Evolutionary conservation across 768 basidiomycete genomes (phyloP).

Genomic region (Tulasnella sp.): DNA sequence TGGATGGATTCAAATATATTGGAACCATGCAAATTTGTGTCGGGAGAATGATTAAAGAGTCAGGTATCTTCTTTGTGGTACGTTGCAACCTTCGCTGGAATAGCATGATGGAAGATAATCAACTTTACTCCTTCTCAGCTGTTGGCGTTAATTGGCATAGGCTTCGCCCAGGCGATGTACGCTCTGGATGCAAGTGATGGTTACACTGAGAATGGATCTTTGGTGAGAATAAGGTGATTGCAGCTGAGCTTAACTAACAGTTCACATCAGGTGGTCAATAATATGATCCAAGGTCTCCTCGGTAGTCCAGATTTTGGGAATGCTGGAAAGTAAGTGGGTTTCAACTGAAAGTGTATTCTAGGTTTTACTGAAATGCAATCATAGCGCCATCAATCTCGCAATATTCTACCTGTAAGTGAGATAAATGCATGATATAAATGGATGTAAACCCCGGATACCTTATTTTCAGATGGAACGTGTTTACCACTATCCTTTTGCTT

Average conservation of each 20-base stretch:
- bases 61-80: constrained; percentile 82
- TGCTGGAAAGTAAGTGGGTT: constrained; percentile 29
- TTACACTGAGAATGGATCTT: constrained; percentile 37
- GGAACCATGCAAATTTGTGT: constrained; percentile 93
- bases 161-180: constrained; percentile 77
- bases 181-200: constrained; percentile 80
- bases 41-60: constrained; percentile 84
- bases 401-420: too few relatives aligned
- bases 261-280: constrained; percentile 46
- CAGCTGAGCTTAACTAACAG: not conserved
- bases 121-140: constrained; percentile 43
- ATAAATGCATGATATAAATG: too few relatives aligned
- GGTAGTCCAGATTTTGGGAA: constrained; percentile 5
- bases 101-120: too few relatives aligned
- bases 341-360: too few relatives aligned
- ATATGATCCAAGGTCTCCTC: constrained; percentile 68
- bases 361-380: not conserved
- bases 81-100: constrained; percentile 19
- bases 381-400: constrained; percentile 37
- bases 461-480: constrained; percentile 63
- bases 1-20: constrained; percentile 76
- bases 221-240: constrained; percentile 29
- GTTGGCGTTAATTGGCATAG: constrained; percentile 65
- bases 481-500: constrained; percentile 70
- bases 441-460: not conserved